Percentiles rank a stretch among this genome's conserved stretches.
Conservation (phyloP, 768 basidiomycete genomes). For the Nevesoporus exiguus region DNA sequence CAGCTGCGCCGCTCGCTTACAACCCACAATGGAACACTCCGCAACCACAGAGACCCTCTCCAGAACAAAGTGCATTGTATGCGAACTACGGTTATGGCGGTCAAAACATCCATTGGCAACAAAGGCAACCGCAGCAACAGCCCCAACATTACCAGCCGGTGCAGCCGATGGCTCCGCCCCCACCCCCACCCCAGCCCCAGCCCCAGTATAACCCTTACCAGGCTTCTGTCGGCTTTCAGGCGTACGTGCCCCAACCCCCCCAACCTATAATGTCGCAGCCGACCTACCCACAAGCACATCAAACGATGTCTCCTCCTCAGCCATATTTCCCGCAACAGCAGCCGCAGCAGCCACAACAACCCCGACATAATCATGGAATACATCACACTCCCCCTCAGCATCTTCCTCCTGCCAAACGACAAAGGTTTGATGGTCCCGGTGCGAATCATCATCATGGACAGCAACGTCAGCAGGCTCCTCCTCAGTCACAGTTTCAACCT, state of each 20-base stretch:
- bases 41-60: slow-evolving; percentile 62
- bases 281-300: slow-evolving; percentile 43
- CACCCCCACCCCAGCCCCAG: slow-evolving; percentile 53
- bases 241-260: slow-evolving; percentile 62
- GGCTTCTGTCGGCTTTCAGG: slow-evolving; percentile 59
- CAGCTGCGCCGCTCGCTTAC: slow-evolving; percentile 47
- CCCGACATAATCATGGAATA: slow-evolving; percentile 44
- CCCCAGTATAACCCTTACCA: slow-evolving; percentile 77
- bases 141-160: slow-evolving; percentile 49
- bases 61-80: slow-evolving; percentile 82
- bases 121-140: slow-evolving; percentile 53
- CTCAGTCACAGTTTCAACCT: slow-evolving; percentile 58
- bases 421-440: slow-evolving; percentile 79
- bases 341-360: slow-evolving; percentile 39
- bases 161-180: slow-evolving; percentile 48
- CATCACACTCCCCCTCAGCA: slow-evolving; percentile 74
- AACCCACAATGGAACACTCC: slow-evolving; percentile 65
- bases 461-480: slow-evolving; percentile 45
- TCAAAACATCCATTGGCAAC: slow-evolving; percentile 58
- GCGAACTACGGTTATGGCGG: slow-evolving; percentile 90
- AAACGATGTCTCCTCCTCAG: slow-evolving; percentile 38
- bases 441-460: slow-evolving; percentile 41
- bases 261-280: slow-evolving; percentile 51
- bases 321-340: slow-evolving; percentile 40
- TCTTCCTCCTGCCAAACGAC: slow-evolving; percentile 89